Evolutionary conservation across 495 filamentous ascomycete genomes (phyloP), one percentile per base, ranked within the genome.

Genomic region (Tuber calosporum): DNA sequence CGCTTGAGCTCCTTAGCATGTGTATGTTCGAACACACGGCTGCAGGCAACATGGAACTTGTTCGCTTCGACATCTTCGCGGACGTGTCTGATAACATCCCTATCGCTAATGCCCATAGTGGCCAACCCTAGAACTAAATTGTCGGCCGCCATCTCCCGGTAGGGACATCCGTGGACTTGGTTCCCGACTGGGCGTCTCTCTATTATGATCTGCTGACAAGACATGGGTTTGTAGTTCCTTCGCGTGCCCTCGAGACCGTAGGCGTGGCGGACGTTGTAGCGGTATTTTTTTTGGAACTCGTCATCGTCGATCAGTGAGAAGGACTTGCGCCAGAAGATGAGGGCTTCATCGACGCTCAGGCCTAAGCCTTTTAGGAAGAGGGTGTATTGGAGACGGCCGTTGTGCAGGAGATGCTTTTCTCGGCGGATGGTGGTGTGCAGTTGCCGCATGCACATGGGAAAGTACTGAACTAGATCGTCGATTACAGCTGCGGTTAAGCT

Each of bases 341-440:
- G 88, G 80, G 89, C 93, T 79, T 99, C 94, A 77, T 97, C 93
- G 13, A 98, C 85, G 69, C 87, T 92, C 15, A 99, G 86, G 0
- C 96, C 96, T 75, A 99, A 92, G 42, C 96, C 96, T 85, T 99
- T 99, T 73, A 99, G 87, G 87, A 99, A 99, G 30, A 99, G 88
- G 0, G 91, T 92, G 85, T 98, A 99, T 84, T 99, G 96, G 34
- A 97, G 87, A 74, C 96, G 92, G 22, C 93, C 96, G 77, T 86
- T 97, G 82, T 99, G 94, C 80, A 97, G 97, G 70, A 99, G 85
- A 73, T 98, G 92, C 41, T 89, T 88, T 81, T 94, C 93, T 75
- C 91, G 90, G 72, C 92, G 90, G 30, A 99, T 85, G 17, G 88
- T 90, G 68, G 87, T 88, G 82, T 99, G 96, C 62, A 98, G 85